These are phyloP conservation scores for Neotropicomus parvogracilis DNA, from an alignment of 1,284 basidiomycete species.

Conservation along the genomic window DNA sequence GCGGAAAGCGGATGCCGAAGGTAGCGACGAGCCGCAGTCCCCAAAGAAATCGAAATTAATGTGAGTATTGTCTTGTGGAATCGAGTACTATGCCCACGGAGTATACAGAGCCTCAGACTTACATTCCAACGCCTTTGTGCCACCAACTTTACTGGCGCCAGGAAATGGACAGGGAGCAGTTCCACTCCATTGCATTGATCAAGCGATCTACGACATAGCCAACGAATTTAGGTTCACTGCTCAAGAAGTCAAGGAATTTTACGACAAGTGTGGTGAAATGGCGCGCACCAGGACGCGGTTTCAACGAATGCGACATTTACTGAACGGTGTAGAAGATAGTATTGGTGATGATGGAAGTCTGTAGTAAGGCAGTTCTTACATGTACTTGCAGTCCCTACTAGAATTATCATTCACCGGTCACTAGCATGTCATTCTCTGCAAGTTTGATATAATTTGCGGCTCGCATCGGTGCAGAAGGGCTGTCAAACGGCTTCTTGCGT, in stretches of 20 bases:
- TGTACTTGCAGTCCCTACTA: slow-evolving; percentile 1
- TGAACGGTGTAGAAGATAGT: slow-evolving; percentile 42
- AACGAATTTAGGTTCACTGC: slow-evolving; percentile 61
- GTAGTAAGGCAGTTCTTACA: slow-evolving; percentile 12
- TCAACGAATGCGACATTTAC: slow-evolving; percentile 57
- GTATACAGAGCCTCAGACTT: slow-evolving; percentile 6
- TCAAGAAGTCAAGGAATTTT: slow-evolving; percentile 71
- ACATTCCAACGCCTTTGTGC: slow-evolving; percentile 1
- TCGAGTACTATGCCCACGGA: neutral
- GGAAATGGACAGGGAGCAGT: slow-evolving; percentile 5
- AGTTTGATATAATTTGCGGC: slow-evolving; percentile 62
- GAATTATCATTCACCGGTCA: neutral
- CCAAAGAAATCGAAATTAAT: slow-evolving; percentile 29
- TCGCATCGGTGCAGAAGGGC: slow-evolving; percentile 70
- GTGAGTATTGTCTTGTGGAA: slow-evolving; percentile 22
- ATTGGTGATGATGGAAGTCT: slow-evolving; percentile 17
- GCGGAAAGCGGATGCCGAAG: slow-evolving; percentile 43
- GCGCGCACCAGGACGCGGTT: slow-evolving; percentile 59
- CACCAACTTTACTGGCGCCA: slow-evolving; percentile 9
- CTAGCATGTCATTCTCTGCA: slow-evolving; percentile 25
- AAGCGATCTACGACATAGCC: slow-evolving; percentile 59
- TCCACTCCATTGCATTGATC: slow-evolving; percentile 57
- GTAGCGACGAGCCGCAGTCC: slow-evolving; percentile 1
- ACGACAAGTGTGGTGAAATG: slow-evolving; percentile 67
- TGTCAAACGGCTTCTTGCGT: slow-evolving; percentile 70